A percentile compares a stretch with the other conserved stretches of the same genome.
Evolutionary conservation across 108 stramenopile genomes (phyloP).

Genomic region (Cyclotella baltica): DNA sequence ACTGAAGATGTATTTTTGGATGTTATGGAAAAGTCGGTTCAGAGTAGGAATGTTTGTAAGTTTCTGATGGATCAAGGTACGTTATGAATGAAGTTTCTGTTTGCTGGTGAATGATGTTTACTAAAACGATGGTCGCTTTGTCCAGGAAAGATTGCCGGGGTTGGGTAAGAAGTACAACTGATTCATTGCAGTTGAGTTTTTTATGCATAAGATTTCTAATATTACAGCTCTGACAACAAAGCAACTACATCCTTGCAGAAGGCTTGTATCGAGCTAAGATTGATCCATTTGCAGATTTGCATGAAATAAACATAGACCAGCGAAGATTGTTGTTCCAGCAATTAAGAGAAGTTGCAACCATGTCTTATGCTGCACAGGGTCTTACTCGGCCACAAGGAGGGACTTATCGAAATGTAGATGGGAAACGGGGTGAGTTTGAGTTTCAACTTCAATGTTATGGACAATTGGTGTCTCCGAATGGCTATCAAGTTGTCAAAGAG

Average conservation of each 20-base stretch:
- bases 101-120: too few species aligned
- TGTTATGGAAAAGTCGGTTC: slow-evolving; percentile 51
- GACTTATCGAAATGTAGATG: slow-evolving; percentile 57
- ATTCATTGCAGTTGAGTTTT: background rate
- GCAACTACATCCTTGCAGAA: slow-evolving; percentile 89
- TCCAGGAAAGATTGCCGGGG: slow-evolving; percentile 57
- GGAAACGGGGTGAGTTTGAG: slow-evolving; percentile 62
- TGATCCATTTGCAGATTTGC: slow-evolving; percentile 78
- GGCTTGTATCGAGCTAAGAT: slow-evolving; percentile 72
- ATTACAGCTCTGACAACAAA: slow-evolving; percentile 6
- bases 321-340: slow-evolving; percentile 57
- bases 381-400: slow-evolving; percentile 63
- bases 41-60: slow-evolving; percentile 76
- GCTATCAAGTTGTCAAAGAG: slow-evolving; percentile 65
- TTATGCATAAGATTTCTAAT: background rate
- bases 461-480: slow-evolving; percentile 55
- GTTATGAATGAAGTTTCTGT: too few species aligned
- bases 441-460: slow-evolving; percentile 86
- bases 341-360: slow-evolving; percentile 51
- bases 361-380: slow-evolving; percentile 72
- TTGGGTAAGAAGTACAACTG: slow-evolving; percentile 19
- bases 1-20: slow-evolving; percentile 65
- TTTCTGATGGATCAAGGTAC: slow-evolving; percentile 88
- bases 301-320: slow-evolving; percentile 59
- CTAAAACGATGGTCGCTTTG: too few species aligned